Evolutionary conservation across 768 basidiomycete genomes (phyloP).

Genomic region (Steccherinum ochraceum): DNA sequence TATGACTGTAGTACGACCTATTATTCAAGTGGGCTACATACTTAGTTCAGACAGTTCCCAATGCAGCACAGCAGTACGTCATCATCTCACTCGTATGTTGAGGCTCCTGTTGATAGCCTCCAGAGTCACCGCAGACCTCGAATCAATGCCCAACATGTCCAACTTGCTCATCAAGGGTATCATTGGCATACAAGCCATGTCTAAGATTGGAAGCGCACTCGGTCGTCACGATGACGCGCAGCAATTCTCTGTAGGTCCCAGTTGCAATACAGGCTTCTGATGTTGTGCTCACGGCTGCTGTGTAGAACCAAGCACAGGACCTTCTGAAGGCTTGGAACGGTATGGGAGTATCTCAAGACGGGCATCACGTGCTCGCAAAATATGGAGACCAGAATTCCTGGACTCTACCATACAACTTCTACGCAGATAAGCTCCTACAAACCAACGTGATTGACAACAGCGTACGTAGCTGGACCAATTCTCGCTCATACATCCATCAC

Average conservation of each 20-base stretch:
- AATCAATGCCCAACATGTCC: conserved; percentile 13
- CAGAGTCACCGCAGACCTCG: not conserved
- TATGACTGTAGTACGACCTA: conserved; percentile 16
- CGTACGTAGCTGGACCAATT: too few relatives aligned
- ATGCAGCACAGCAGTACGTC: not conserved
- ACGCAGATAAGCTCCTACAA: conserved; percentile 4
- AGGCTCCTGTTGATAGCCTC: too few relatives aligned
- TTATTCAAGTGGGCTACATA: conserved; percentile 20
- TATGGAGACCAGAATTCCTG: not conserved
- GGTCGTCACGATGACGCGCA: conserved; percentile 8
- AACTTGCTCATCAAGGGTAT: conserved; percentile 19
- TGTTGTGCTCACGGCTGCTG: too few relatives aligned
- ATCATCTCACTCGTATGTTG: too few relatives aligned
- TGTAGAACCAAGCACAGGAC: conserved; percentile 7
- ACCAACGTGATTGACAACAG: too few relatives aligned
- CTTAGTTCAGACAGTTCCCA: conserved; percentile 14
- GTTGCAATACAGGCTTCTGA: too few relatives aligned
- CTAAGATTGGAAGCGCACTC: conserved; percentile 12
- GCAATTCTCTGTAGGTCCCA: conserved; percentile 11
- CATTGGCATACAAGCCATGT: conserved; percentile 18
- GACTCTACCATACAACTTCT: conserved; percentile 5
- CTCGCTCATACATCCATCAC: too few relatives aligned
- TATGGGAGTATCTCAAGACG: conserved; percentile 7
- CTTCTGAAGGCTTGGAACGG: conserved; percentile 11
- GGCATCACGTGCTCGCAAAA: not conserved